Percentiles rank a stretch among this genome's conserved stretches.
phyloP scores from a whole-genome alignment of 345 rosid species.

The Melaleuca quinquenervia region DNA sequence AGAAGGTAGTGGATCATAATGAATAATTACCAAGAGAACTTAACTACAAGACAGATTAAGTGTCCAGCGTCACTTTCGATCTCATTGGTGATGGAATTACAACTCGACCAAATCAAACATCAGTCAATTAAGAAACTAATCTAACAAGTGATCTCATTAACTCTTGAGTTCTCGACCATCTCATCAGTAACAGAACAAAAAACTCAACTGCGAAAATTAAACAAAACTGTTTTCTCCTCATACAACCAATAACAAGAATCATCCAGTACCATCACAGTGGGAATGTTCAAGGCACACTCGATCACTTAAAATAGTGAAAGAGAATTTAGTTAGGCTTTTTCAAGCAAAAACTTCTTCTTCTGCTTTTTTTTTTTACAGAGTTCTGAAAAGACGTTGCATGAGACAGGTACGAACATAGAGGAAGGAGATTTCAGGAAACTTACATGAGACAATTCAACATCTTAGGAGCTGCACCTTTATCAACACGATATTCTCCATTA shows the following conservation, averaged over 20 bases:
- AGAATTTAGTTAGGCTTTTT: neutral
- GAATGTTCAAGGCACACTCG: neutral
- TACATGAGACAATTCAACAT: conserved; percentile 99
- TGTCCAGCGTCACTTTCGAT: neutral
- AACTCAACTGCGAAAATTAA: neutral
- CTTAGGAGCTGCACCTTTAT: conserved; percentile 97
- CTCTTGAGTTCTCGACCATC: neutral
- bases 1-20: neutral
- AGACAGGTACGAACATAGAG: neutral
- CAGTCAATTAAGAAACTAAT: neutral
- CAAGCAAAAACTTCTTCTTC: neutral
- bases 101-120: neutral
- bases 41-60: neutral
- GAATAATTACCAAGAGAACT: neutral
- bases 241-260: neutral
- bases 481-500: conserved; percentile 96
- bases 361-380: neutral
- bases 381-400: neutral
- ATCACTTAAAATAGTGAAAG: neutral
- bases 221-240: neutral
- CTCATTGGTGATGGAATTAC: neutral
- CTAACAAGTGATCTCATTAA: neutral
- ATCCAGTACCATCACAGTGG: neutral
- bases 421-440: conserved; percentile 12
- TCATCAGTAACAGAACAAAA: neutral